Evolutionary conservation across 768 basidiomycete species (phyloP).

Genomic region (Tulasnella sp.): DNA sequence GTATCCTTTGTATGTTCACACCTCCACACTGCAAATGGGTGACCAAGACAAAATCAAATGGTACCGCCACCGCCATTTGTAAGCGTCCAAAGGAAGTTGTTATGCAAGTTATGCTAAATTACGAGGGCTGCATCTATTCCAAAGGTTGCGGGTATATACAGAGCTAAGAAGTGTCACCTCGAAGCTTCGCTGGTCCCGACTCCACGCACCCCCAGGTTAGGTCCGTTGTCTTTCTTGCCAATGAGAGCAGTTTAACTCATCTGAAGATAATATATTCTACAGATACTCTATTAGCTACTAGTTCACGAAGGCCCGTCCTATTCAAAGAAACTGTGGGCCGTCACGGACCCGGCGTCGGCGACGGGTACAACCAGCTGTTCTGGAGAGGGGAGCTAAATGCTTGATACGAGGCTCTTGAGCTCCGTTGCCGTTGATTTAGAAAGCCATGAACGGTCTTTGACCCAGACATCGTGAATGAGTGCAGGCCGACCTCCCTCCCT

Average conservation of each 20-base stretch:
- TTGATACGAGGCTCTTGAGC: not conserved
- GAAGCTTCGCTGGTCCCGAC: too few relatives aligned
- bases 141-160: not conserved
- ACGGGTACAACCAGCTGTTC: not conserved
- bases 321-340: too few relatives aligned
- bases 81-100: not conserved
- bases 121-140: not conserved
- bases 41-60: not conserved
- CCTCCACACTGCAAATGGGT: not conserved
- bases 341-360: too few relatives aligned
- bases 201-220: too few relatives aligned
- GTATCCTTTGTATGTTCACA: too few relatives aligned
- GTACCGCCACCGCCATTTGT: not conserved
- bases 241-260: too few relatives aligned
- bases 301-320: too few relatives aligned
- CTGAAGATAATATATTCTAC: too few relatives aligned
- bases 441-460: not conserved
- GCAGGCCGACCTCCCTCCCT: not conserved
- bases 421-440: not conserved
- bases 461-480: not conserved
- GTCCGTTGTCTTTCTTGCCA: too few relatives aligned
- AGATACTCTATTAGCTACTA: too few relatives aligned
- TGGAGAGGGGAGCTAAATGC: not conserved
- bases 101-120: too few relatives aligned
- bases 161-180: too few relatives aligned